Evolutionary conservation across 306 rosid species (phyloP), one percentile per base, ranked within the genome.

Genomic region (Gastrolobium villosum): DNA sequence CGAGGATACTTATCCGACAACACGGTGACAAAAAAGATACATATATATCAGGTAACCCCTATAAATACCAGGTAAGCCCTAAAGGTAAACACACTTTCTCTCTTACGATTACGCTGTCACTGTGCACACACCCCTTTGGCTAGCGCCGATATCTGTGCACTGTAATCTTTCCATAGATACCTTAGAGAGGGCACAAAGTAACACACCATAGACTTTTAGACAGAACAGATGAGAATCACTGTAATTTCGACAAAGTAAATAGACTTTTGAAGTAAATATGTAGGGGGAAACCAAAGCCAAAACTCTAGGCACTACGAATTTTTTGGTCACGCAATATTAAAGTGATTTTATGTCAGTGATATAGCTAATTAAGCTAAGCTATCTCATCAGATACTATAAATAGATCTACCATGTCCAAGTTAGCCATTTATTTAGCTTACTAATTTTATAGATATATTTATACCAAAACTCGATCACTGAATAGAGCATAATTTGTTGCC

Each of bases 401-500:
- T 66, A 77, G 65, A 66, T 53, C 1, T 53, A 14, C 9, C 30
- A 59, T 9, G 10, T 4, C 4, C 0, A 15, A 13, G 20, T 76
- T 53, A 79, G 72, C 1, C 10, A 49, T 40, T 61, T 73, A 61
- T 46, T 78, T 59, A 70, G 65, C 4, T 50, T 6, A 65, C 8
- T 55, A 44, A 65, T 26, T 54, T 28, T 43, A 8, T 57, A 31
- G 60, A n/a, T 74, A 41, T 20, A 80, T 37, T 11, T 2, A 65
- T 66, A 56, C 73, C 50, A 15, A 7, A 68, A 81, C 8, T 40
- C 3, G 66, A 30, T n/a, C 11, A 61, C 13, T 60, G 85, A 68
- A 69, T 7, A 45, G 32, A 60, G 60, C 52, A 72, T 41, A 49
- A 60, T 30, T 41, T 82, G 85, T 70, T 75, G 74, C 9, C 62